Evolutionary conservation across 306 rosid species (phyloP), one percentile per base, ranked within the genome.

Genomic region (Sesbania bispinosa): DNA sequence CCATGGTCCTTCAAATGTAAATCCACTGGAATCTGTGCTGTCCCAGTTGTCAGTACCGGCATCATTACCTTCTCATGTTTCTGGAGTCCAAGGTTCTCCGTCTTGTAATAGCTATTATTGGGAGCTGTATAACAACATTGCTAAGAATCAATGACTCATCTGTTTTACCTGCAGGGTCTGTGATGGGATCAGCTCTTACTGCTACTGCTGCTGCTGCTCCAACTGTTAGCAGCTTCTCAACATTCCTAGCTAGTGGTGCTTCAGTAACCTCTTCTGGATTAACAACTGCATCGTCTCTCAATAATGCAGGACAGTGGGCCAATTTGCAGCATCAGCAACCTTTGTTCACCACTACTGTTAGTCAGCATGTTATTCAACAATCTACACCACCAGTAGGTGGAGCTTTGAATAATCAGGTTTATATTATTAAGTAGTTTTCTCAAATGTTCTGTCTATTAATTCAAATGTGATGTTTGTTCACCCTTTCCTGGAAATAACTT

Each of bases 1-100:
- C 69, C 88, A 78, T 66, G 84, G 81, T 73, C 84, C 87, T 71
- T 75, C 81, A 69, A 88, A 73, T 83, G 88, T 50, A 66, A 88
- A 86, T 84, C 60, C 97, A 33, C 73, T 93, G 45, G 94, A 88
- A 63, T 90, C 97, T 48, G 62, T 90, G 54, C 74, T 90, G 10
- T 86, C 88, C 30, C 86, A 85, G 43, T 82, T 88, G 82, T 85
- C 94, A 15, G 91, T 78, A 72, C 78, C 96, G 18, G 79, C 80
- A 62, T 74, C 97, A 81, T 81, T 66, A 21, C 83, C 88, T 76
- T 76, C 78, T 80, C 85, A 80, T 61, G 57, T 26, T 78, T 80
- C 86, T 67, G 85, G 81, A 75, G 66, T 50, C 69, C 83, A 77
- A 55, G 83, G 78, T 80, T 64, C 20, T 73, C 62, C 54, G 38